Evolutionary conservation across 1,284 basidiomycete genomes (phyloP).

Genomic region (Leccinum fallax): DNA sequence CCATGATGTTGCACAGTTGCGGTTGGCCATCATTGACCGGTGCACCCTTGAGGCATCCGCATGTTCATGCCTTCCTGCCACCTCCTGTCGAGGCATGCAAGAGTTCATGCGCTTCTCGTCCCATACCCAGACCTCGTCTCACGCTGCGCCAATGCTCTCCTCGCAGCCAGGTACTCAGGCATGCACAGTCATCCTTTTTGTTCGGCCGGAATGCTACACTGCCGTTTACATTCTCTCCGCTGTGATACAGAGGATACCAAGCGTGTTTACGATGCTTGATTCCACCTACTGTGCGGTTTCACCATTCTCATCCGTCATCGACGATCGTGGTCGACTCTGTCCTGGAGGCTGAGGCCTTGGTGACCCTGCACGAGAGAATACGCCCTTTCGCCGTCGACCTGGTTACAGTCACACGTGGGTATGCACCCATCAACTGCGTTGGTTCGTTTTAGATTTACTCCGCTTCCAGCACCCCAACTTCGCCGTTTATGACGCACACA

Average conservation of each 20-base stretch:
- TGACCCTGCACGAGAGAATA: background rate
- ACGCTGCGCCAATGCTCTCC: too few species aligned
- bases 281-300: too few species aligned
- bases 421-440: background rate
- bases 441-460: background rate
- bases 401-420: background rate
- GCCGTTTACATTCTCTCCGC: too few species aligned
- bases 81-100: background rate
- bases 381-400: background rate
- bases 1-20: background rate
- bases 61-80: background rate
- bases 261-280: too few species aligned
- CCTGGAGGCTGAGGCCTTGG: background rate
- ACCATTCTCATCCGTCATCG: too few species aligned
- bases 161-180: background rate
- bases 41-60: background rate
- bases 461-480: background rate
- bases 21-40: background rate
- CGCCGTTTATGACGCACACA: background rate
- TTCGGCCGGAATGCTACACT: too few species aligned
- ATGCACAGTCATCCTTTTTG: too few species aligned
- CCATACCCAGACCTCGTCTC: background rate
- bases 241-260: too few species aligned
- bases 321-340: too few species aligned
- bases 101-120: background rate